These are phyloP conservation scores for Xylaria nigripes DNA, from an alignment of 495 filamentous ascomycete genomes.

Conservation along the genomic window DNA sequence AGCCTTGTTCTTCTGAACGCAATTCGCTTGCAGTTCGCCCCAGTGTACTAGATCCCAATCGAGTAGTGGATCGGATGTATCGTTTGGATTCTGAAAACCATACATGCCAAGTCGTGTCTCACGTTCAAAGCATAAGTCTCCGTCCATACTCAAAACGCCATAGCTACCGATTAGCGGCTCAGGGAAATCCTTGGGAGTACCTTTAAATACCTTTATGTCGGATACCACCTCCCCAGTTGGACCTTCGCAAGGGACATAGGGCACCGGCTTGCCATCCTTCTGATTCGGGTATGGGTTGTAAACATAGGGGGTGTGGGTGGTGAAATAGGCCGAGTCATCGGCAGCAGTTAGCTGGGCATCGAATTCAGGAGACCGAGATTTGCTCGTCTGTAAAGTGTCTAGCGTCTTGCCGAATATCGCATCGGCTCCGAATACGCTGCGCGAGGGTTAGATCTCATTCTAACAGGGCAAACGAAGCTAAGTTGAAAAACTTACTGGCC, in stretches of 20 bases:
- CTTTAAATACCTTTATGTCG: constrained; percentile 44
- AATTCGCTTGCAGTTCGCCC: constrained; percentile 59
- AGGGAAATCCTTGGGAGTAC: constrained; percentile 62
- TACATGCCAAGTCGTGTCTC: constrained; percentile 80
- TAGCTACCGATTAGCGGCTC: constrained; percentile 74
- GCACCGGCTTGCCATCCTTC: constrained; percentile 27
- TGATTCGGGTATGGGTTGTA: constrained; percentile 46
- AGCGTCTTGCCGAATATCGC: constrained; percentile 43
- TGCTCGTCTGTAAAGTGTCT: constrained; percentile 28
- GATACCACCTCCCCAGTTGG: constrained; percentile 23
- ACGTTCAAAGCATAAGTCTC: constrained; percentile 86
- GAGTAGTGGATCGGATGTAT: constrained; percentile 32
- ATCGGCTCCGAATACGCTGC: constrained; percentile 26
- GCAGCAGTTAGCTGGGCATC: constrained; percentile 18
- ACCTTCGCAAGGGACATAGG: constrained; percentile 29
- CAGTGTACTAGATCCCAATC: constrained; percentile 64
- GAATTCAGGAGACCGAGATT: constrained; percentile 19
- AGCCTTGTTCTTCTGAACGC: constrained; percentile 51
- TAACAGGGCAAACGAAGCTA: background rate
- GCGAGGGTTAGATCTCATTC: background rate
- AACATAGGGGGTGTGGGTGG: constrained; percentile 24
- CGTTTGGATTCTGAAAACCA: constrained; percentile 47
- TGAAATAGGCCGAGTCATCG: constrained; percentile 21
- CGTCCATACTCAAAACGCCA: constrained; percentile 58
- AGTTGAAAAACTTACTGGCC: constrained; percentile 26